These are phyloP conservation scores for Candida pseudofarinosa DNA, from an alignment of 805 yeast genomes.

Conservation along the genomic window DNA sequence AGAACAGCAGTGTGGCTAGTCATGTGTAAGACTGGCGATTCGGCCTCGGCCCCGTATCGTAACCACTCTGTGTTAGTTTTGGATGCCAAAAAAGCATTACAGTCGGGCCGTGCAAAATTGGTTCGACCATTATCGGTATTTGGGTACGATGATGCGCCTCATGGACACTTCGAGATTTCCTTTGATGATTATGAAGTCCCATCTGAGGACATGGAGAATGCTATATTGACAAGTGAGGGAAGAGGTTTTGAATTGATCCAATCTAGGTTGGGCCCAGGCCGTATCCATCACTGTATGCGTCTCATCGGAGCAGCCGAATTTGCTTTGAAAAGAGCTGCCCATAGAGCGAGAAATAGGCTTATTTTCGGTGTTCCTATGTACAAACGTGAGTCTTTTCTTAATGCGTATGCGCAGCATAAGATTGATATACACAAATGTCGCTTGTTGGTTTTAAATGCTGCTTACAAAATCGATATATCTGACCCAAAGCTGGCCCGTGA, in stretches of 20 bases:
- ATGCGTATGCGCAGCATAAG: conserved; percentile 47
- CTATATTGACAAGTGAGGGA: conserved; percentile 42
- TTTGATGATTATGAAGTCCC: conserved; percentile 49
- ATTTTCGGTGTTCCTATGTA: conserved; percentile 51
- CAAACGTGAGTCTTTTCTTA: conserved; percentile 47
- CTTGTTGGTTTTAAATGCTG: conserved; percentile 54
- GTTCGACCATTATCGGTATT: conserved; percentile 51
- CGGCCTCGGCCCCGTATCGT: conserved; percentile 29
- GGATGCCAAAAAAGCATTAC: conserved; percentile 47
- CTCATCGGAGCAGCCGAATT: conserved; percentile 58
- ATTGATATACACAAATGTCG: conserved; percentile 53
- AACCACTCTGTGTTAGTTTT: conserved; percentile 57
- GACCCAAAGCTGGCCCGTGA: conserved; percentile 52
- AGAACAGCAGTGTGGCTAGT: conserved; percentile 51
- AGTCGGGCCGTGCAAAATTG: conserved; percentile 45
- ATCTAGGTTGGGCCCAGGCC: conserved; percentile 64
- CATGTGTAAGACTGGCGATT: conserved; percentile 45
- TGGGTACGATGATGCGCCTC: conserved; percentile 68
- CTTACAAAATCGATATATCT: conserved; percentile 51
- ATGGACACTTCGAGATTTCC: conserved; percentile 62
- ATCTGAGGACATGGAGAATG: conserved; percentile 37
- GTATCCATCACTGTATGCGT: conserved; percentile 69
- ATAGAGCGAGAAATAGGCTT: conserved; percentile 49
- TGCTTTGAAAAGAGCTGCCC: conserved; percentile 44
- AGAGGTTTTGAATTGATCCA: conserved; percentile 62